phyloP scores from a whole-genome alignment of 495 filamentous ascomycete species.

The Penicillium pancosmium region DNA sequence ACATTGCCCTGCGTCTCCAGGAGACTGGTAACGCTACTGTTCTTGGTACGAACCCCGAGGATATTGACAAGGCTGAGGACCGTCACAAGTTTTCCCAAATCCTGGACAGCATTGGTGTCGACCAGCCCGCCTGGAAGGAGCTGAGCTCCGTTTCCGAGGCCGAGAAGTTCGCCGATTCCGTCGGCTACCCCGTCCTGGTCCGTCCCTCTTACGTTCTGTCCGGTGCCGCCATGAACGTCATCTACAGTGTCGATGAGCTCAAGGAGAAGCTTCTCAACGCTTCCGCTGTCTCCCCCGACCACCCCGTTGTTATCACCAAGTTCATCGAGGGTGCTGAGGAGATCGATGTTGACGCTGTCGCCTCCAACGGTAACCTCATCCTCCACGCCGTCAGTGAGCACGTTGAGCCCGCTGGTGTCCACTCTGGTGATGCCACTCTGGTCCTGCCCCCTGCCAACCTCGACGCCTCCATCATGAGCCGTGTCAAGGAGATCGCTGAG shows the following conservation, averaged over 20 bases:
- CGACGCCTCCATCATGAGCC: constrained; percentile 72
- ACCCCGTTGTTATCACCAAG: constrained; percentile 97
- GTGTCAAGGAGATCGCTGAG: constrained; percentile 90
- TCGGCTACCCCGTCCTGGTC: constrained; percentile 91
- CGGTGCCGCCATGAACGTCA: constrained; percentile 96
- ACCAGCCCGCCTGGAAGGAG: constrained; percentile 98
- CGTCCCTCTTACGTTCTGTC: constrained; percentile 95
- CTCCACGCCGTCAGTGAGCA: constrained; percentile 95
- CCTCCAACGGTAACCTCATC: constrained; percentile 80
- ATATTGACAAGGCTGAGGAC: constrained; percentile 97
- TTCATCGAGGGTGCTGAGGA: constrained; percentile 97
- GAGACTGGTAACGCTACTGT: constrained; percentile 86
- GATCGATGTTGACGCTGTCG: constrained; percentile 97
- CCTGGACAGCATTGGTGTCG: constrained; percentile 92
- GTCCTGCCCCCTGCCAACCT: constrained; percentile 84
- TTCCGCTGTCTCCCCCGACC: constrained; percentile 87
- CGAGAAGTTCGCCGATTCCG: constrained; percentile 77
- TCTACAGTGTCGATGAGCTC: constrained; percentile 84
- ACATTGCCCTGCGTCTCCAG: constrained; percentile 94
- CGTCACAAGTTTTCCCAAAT: constrained; percentile 98
- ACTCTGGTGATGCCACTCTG: constrained; percentile 93
- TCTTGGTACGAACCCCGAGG: constrained; percentile 86
- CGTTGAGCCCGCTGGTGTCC: constrained; percentile 94
- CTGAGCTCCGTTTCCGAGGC: constrained; percentile 88
- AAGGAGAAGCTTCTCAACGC: constrained; percentile 88